These are phyloP conservation scores for Gossypium ekmanianum DNA, from an alignment of 345 rosid species.

Conservation along the genomic window DNA sequence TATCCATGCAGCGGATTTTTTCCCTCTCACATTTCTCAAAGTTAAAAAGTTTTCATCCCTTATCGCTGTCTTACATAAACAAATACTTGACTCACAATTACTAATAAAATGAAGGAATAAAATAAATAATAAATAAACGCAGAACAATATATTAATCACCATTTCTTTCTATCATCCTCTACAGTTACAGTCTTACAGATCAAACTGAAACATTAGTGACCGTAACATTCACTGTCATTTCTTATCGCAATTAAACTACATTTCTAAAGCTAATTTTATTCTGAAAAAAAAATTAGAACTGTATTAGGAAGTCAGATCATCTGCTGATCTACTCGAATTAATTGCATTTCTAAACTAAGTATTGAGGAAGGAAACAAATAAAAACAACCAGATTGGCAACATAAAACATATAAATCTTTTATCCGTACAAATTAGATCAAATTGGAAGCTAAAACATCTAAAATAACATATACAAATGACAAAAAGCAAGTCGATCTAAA, in stretches of 20 bases:
- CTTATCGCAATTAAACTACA: background rate
- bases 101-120: background rate
- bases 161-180: background rate
- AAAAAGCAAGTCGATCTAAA: conserved; percentile 14
- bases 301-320: background rate
- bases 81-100: background rate
- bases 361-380: background rate
- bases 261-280: background rate
- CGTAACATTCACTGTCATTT: background rate
- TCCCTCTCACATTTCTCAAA: background rate
- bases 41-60: background rate
- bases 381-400: conserved; percentile 18
- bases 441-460: background rate
- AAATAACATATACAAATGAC: background rate
- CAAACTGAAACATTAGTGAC: background rate
- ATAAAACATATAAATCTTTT: background rate
- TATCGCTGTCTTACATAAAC: background rate
- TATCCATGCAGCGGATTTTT: background rate
- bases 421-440: conserved; percentile 6
- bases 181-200: background rate
- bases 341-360: conserved; percentile 3
- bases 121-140: background rate
- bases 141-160: background rate
- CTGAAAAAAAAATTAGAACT: background rate
- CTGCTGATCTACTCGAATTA: conserved; percentile 20